Conservation (phyloP, 441 rosid genomes). For the Raphanus hybrid region DNA sequence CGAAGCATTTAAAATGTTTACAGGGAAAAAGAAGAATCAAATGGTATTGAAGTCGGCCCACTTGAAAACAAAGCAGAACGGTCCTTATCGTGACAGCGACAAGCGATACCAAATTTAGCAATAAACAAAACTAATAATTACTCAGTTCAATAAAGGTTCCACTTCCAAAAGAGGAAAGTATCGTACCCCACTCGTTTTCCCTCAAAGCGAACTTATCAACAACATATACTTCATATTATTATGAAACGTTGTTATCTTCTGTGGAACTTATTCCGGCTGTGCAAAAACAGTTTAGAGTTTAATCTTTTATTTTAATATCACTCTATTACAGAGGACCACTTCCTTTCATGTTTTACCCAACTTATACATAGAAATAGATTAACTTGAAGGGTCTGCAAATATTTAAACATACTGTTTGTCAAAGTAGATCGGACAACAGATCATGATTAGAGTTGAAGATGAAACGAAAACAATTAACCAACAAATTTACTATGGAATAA, state of each 20-base stretch:
- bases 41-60: constrained; percentile 33
- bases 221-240: not conserved
- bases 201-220: constrained; percentile 18
- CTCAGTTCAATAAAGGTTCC: constrained; percentile 33
- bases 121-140: constrained; percentile 34
- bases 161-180: constrained; percentile 39
- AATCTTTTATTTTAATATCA: not conserved
- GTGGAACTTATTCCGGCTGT: not conserved
- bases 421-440: not conserved
- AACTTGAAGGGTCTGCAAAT: not conserved
- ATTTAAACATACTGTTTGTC: not conserved
- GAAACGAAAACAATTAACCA: not conserved
- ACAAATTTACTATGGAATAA: not conserved
- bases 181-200: constrained; percentile 13
- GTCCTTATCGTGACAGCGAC: constrained; percentile 44
- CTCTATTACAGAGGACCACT: constrained; percentile 1
- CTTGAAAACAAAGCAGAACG: constrained; percentile 37
- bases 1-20: not conserved
- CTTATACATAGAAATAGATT: not conserved
- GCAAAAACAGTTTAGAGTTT: not conserved
- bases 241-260: not conserved
- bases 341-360: not conserved
- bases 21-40: not conserved
- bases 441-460: not conserved
- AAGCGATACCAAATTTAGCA: constrained; percentile 24